phyloP scores from a whole-genome alignment of 345 rosid species.

The Limnanthes douglasii region DNA sequence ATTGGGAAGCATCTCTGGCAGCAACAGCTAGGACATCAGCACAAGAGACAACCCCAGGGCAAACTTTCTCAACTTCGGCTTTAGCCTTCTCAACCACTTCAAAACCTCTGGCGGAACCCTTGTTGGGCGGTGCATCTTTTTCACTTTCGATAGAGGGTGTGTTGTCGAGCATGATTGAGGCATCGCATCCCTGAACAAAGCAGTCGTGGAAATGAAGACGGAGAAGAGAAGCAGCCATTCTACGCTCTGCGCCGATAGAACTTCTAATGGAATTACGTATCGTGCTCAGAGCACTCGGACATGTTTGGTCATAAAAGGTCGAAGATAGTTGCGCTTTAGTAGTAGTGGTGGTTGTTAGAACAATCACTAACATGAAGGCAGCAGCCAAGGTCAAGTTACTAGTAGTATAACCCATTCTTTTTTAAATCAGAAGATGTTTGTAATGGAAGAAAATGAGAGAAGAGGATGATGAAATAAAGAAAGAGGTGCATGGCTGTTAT shows the following conservation, averaged over 20 bases:
- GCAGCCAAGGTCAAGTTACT: no score
- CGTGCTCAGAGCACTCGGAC: conserved; percentile 25
- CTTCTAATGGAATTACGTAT: conserved; percentile 22
- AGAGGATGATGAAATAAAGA: no score
- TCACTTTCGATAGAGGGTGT: conserved; percentile 18
- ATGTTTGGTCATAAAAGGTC: conserved; percentile 26
- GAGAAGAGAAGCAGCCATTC: conserved; percentile 51
- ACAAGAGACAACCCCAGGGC: conserved; percentile 27
- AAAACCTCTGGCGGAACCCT: conserved; percentile 17
- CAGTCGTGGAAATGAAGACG: conserved; percentile 58
- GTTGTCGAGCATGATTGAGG: conserved; percentile 25
- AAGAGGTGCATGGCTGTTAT: no score
- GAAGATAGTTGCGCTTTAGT: conserved; percentile 34
- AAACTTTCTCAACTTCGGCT: conserved; percentile 17
- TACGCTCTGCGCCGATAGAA: conserved; percentile 20
- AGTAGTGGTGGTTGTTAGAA: no score
- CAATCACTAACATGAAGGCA: no score
- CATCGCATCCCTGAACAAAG: conserved; percentile 55
- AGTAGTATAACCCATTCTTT: no score
- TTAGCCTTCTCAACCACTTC: conserved; percentile 23
- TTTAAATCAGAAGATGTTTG: no score
- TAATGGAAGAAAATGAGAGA: no score
- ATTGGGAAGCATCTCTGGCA: conserved; percentile 20
- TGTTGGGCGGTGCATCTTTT: conserved; percentile 12
- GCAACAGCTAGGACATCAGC: conserved; percentile 26